Evolutionary conservation across 768 basidiomycete genomes (phyloP), one percentile per base, ranked within the genome.

Genomic region (Gymnopilus dilepis): DNA sequence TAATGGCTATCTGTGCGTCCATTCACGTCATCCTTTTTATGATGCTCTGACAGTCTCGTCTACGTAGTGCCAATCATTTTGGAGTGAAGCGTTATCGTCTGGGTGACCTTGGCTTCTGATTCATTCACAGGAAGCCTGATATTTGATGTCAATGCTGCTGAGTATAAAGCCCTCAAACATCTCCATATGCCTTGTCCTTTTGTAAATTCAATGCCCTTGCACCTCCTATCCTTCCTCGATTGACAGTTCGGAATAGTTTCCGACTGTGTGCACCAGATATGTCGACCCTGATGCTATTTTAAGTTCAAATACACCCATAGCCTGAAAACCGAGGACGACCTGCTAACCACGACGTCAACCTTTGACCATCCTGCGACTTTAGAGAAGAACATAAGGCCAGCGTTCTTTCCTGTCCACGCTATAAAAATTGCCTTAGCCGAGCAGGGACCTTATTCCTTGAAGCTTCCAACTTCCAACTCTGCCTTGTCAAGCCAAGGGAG

Each of bases 21-120:
- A 17, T 24, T 41, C 19, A 8, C n/a, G n/a, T n/a, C 17, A n/a
- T 59, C n/a, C 17, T 5, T 31, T 6, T 11, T 8, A 13, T 31
- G 21, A 3, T 19, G 5, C 37, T 24, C 13, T 24, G 8, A 40
- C 15, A 9, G 3, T 37, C 15, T 51, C 8, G n/a, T 11, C 11
- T 8, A 1, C 13, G 13, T n/a, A 58, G 57, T 24, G 57, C 22
- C 8, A 48, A 48, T 28, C 57, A 58, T 37, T 38, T 37, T 8
- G 47, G 43, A 38, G 48, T 58, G 15, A 58, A 58, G 15, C 45
- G 57, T 40, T 58, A 58, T 40, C 57, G 45, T 31, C 47, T 58
- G 22, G 43, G 37, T 3, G 57, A 58, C 12, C 47, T 58, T 21
- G 47, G 47, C 12, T 42, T 45, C n/a, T 52, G 19, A 33, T 50